phyloP scores from a whole-genome alignment of 106 monocot species.

The Allium sativum region DNA sequence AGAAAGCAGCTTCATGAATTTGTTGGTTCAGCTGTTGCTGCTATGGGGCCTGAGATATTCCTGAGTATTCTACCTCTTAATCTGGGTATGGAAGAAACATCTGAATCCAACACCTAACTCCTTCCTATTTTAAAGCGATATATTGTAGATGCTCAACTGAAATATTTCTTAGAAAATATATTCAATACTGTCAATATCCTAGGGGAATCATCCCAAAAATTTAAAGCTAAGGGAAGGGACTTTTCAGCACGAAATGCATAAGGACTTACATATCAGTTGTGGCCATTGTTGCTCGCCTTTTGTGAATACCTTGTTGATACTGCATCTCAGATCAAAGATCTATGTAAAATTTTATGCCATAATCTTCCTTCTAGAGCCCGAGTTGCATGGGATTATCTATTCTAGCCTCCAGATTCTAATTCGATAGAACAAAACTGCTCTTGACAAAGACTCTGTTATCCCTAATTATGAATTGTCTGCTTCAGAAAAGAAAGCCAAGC shows the following conservation, averaged over 20 bases:
- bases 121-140: constrained; percentile 84
- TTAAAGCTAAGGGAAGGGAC: constrained; percentile 47
- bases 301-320: constrained; percentile 87
- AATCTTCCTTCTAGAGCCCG: constrained; percentile 49
- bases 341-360: constrained; percentile 45
- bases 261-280: constrained; percentile 66
- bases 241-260: constrained; percentile 56
- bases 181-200: constrained; percentile 21
- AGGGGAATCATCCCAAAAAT: constrained; percentile 41
- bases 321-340: constrained; percentile 37
- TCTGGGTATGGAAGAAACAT: constrained; percentile 34
- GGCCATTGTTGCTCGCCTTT: constrained; percentile 87
- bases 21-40: constrained; percentile 72
- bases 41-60: constrained; percentile 79
- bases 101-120: constrained; percentile 58
- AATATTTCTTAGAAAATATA: constrained; percentile 54
- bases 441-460: constrained; percentile 12
- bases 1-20: constrained; percentile 82
- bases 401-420: constrained; percentile 77
- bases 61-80: constrained; percentile 52
- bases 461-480: constrained; percentile 37
- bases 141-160: constrained; percentile 62
- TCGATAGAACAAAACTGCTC: constrained; percentile 45
- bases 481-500: constrained; percentile 49
- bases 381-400: constrained; percentile 78